Evolutionary conservation across 225 moss, liverwort and hornwort species (phyloP).

Genomic region (Sphagnum contortum): DNA sequence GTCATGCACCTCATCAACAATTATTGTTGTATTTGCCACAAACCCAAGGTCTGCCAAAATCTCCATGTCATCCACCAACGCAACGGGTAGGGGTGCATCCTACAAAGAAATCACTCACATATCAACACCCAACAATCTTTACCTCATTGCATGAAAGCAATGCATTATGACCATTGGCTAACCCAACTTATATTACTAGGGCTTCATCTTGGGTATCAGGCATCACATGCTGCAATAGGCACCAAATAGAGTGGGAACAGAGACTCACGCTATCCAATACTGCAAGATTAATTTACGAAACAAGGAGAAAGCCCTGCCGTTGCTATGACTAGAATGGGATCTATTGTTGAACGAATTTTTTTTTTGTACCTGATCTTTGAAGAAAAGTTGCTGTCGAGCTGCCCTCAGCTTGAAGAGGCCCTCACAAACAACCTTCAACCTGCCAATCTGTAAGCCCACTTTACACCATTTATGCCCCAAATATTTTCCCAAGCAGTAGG

Average conservation of each 20-base stretch:
- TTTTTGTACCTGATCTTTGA: constrained; percentile 31
- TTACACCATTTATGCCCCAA: too few relatives aligned
- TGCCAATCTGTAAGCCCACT: constrained; percentile 34
- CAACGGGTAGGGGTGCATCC: constrained; percentile 45
- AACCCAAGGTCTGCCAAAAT: constrained; percentile 47
- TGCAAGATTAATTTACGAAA: not conserved
- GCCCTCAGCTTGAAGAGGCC: constrained; percentile 48
- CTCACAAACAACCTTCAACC: constrained; percentile 53
- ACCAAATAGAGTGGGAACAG: too few relatives aligned
- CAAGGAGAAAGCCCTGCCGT: not conserved
- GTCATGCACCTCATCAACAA: constrained; percentile 43
- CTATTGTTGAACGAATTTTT: too few relatives aligned
- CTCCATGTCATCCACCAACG: constrained; percentile 55
- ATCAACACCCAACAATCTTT: not conserved
- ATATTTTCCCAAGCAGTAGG: too few relatives aligned
- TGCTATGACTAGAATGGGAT: too few relatives aligned
- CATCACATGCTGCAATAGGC: too few relatives aligned
- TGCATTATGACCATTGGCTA: not conserved
- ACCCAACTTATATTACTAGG: not conserved
- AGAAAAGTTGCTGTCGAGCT: constrained; percentile 31
- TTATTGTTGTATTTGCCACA: constrained; percentile 24
- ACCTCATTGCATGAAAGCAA: not conserved
- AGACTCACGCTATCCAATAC: not conserved
- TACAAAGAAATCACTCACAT: constrained; percentile 9
- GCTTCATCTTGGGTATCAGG: too few relatives aligned